Evolutionary conservation across 305 asterid species (phyloP).

Genomic region (Salvia sclarea): DNA sequence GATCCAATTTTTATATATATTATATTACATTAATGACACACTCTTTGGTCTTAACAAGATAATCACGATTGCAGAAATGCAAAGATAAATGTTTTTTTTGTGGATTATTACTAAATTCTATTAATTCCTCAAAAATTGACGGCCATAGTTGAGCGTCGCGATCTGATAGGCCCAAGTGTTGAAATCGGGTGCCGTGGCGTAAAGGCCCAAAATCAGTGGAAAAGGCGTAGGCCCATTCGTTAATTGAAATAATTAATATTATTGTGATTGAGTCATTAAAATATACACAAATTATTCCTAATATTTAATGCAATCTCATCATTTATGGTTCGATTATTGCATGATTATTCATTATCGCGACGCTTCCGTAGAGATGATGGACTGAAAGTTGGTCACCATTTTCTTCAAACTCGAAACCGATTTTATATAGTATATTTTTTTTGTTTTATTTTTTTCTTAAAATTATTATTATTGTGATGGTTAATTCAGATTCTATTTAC

Average conservation of each 20-base stretch:
- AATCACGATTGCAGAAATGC: background rate
- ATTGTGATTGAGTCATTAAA: background rate
- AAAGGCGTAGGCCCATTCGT: constrained; percentile 34
- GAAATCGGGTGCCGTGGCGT: constrained; percentile 2
- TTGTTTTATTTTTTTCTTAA: background rate
- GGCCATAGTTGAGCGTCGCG: constrained; percentile 9
- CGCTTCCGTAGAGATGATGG: constrained; percentile 36
- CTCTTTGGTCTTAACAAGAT: too few relatives aligned
- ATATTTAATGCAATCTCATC: constrained; percentile 22
- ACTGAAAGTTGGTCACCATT: constrained; percentile 39
- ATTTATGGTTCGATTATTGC: constrained; percentile 27
- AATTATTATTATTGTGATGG: constrained; percentile 15
- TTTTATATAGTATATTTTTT: background rate
- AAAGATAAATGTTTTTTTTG: background rate
- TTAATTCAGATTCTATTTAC: constrained; percentile 6
- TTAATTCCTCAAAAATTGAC: constrained; percentile 22
- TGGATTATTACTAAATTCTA: background rate
- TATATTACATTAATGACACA: too few relatives aligned
- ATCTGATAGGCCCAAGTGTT: constrained; percentile 34
- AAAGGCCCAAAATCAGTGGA: constrained; percentile 30
- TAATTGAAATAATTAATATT: background rate
- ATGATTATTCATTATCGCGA: constrained; percentile 28
- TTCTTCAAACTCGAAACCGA: constrained; percentile 38
- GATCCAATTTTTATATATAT: too few relatives aligned
- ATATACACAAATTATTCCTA: background rate